These are phyloP conservation scores for Haplographium delicatum DNA, from an alignment of 495 filamentous ascomycete species.

Conservation along the genomic window DNA sequence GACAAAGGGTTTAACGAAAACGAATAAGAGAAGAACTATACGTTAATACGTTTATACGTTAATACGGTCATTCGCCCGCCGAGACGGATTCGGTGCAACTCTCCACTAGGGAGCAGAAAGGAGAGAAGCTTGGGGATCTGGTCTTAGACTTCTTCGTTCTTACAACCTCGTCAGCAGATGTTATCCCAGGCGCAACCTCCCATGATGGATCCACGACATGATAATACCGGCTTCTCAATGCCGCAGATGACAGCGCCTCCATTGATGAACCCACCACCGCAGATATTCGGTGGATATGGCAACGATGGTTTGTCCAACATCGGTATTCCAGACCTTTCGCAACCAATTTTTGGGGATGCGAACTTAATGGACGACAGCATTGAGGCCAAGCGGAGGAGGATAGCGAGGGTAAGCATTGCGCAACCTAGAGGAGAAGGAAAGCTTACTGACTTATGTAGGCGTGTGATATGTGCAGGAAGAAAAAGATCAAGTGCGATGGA, in stretches of 20 bases:
- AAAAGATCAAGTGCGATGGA: conserved; percentile 99
- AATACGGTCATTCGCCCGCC: neutral
- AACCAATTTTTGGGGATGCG: conserved; percentile 56
- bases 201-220: conserved; percentile 43
- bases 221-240: conserved; percentile 43
- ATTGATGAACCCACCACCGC: conserved; percentile 59
- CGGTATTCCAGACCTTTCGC: conserved; percentile 44
- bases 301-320: conserved; percentile 53
- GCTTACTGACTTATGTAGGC: conserved; percentile 48
- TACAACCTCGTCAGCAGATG: conserved; percentile 1
- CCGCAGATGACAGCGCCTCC: conserved; percentile 50
- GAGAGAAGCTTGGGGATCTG: neutral
- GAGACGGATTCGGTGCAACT: conserved; percentile 3
- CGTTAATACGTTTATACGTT: neutral
- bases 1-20: conserved; percentile 5
- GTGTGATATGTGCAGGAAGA: conserved; percentile 98
- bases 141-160: neutral
- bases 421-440: conserved; percentile 22
- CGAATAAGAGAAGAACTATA: conserved; percentile 12
- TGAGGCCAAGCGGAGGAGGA: conserved; percentile 87
- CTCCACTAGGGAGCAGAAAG: neutral
- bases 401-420: conserved; percentile 65
- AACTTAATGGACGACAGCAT: conserved; percentile 57
- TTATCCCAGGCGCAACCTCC: conserved; percentile 16
- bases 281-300: conserved; percentile 62